Evolutionary conservation across 1,284 basidiomycete species (phyloP), one percentile per base, ranked within the genome.

Genomic region (Cerrena zonata): DNA sequence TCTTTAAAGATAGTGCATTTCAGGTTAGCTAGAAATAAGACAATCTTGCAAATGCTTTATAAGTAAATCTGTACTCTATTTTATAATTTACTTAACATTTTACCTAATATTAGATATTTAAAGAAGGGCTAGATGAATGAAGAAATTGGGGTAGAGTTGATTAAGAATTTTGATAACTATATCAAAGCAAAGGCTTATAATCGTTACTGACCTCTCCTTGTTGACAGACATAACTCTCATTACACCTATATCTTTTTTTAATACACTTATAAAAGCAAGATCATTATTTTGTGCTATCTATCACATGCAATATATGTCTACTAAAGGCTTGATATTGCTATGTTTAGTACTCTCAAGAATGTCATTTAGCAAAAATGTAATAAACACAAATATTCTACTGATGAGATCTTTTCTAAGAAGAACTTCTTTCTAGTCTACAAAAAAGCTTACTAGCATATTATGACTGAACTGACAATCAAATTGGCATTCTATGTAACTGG

Each of bases 201-300:
- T 2, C 40, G 57, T 2, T 34, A 47, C 1, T 50, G 63, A 0
- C 52, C 74, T 1, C 67, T 74, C 12, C 45, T 71, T 23, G 66
- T 76, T 27, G 69, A 77, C 65, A 71, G 75, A 1, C 73, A 76
- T 51, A 67, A 60, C 30, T 75, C 70, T 0, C 74, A 77, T 55
- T 70, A 67, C 53, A 72, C 69, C 1, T 38, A 43, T 2, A 63
- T 27, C 2, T 74, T 75, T 56, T 65, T 76, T 1, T 13, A 60
- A 11, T 69, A 70, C 55, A 68, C 70, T 7, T 44, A 51, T 2
- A 38, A 55, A 3, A 47, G 71, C 47, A 52, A 58, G 2, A 76
- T 76, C 37, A 45, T 59, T 19, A 58, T 75, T 12, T 44, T 74
- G 0, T 73, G 71, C 43, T 76, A 76, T 58, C 70, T 68, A 0